Base-by-base conservation (phyloP, 2,329 filamentous ascomycete genomes). In the Fusarium marasasianum region DNA sequence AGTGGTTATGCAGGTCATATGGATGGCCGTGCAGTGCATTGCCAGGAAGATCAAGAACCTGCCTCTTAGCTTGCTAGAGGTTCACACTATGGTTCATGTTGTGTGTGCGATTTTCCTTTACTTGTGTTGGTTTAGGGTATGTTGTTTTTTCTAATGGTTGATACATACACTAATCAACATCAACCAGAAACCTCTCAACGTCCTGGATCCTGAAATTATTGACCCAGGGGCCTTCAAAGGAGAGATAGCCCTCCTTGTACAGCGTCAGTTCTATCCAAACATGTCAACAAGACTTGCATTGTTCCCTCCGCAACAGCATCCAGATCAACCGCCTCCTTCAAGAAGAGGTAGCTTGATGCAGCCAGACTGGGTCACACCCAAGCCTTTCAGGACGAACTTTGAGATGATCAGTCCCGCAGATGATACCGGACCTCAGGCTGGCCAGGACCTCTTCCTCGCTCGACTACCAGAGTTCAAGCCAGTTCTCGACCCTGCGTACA, bases 21-120 rank as follows among this genome's bases (percentile, higher is more conserved):
- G 83, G 82, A 83, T 86, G 75, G 54, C 80, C 0, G 48, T 82
- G 1, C 81, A 85, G 63, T 79, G 77, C 51, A 72, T 83, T 13
- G 79, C 77, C 18, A 78, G 84, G 4, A 71, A 77, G 5, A 66
- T 68, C 2, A 72, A 81, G 22, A 72, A 78, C 5, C 72, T 86
- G 1, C 82, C 84, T 1, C 47, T 85, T 1, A 80, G 78, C 2
- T 76, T 85, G 7, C 70, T 85, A 5, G 83, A 85, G 53, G 54
- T 84, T 2, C 79, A 77, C 33, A 73, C 71, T 17, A 66, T 77
- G 67, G 71, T 74, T 3, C 73, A 76, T 58, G 73, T 77, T 29
- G 65, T 58, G 6, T 77, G 74, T 22, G 71, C 75, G 26, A 33
- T 76, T 3, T 40, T 72, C 37, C 69, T 77, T 38, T 76, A 70